Evolutionary conservation across 495 filamentous ascomycete genomes (phyloP).

Genomic region (Penicillium canescens): DNA sequence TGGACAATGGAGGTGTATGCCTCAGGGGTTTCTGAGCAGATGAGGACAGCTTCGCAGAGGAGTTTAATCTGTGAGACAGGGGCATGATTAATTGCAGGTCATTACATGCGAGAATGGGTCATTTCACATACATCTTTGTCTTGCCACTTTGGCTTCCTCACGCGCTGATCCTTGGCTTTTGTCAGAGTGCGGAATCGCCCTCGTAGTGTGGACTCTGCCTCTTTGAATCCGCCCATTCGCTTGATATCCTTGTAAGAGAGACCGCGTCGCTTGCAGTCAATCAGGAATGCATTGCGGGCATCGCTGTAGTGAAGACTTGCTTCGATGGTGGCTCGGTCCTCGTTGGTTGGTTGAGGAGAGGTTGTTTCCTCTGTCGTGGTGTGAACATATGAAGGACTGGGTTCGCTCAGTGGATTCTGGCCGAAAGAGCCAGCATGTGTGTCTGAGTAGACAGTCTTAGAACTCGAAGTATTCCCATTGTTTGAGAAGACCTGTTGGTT

Average conservation of each 20-base stretch:
- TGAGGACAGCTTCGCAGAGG: conserved; percentile 34
- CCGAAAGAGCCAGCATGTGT: neutral
- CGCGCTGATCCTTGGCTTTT: conserved; percentile 70
- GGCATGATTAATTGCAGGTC: conserved; percentile 12
- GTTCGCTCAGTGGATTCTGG: neutral
- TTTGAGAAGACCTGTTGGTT: neutral
- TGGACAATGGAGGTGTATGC: neutral
- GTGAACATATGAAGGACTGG: neutral
- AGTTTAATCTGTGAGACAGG: conserved; percentile 29
- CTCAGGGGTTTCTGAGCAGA: conserved; percentile 30
- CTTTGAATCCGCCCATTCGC: conserved; percentile 59
- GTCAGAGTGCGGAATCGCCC: conserved; percentile 79
- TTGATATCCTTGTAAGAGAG: conserved; percentile 83
- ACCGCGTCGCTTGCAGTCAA: conserved; percentile 62
- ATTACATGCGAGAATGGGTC: neutral
- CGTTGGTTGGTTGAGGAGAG: neutral
- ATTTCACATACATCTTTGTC: conserved; percentile 69
- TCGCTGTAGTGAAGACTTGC: conserved; percentile 19
- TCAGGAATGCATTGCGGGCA: conserved; percentile 62
- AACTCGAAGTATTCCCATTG: neutral
- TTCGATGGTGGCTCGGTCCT: neutral
- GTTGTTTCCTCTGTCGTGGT: neutral
- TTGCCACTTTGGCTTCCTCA: conserved; percentile 78
- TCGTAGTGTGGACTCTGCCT: conserved; percentile 85
- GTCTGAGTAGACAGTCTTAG: neutral